Evolutionary conservation across 2,329 filamentous ascomycete genomes (phyloP).

Genomic region (Pseudogymnoascus sp.): DNA sequence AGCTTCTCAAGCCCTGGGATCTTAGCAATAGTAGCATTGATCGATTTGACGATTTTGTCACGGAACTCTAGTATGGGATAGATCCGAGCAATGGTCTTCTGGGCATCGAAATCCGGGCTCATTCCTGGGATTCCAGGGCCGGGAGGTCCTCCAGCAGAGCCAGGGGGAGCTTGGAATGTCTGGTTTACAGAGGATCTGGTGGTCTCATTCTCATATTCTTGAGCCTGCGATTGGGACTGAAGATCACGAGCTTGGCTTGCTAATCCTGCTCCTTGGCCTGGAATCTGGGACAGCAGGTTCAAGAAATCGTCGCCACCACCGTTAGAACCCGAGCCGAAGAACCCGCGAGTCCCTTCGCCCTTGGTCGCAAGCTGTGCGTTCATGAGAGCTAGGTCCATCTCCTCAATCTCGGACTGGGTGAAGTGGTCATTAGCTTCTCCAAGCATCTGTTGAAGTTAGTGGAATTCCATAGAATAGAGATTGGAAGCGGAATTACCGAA

Average conservation of each 20-base stretch:
- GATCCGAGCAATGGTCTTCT: slow-evolving; percentile 71
- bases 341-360: slow-evolving; percentile 30
- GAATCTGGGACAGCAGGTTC: slow-evolving; percentile 67
- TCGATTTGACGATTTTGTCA: slow-evolving; percentile 84
- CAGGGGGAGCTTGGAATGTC: slow-evolving; percentile 36
- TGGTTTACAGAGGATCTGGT: slow-evolving; percentile 42
- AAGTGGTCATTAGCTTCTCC: slow-evolving; percentile 77
- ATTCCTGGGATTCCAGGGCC: slow-evolving; percentile 61
- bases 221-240: slow-evolving; percentile 52
- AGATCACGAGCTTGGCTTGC: slow-evolving; percentile 59
- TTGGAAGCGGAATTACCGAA: slow-evolving; percentile 43
- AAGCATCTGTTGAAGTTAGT: slow-evolving; percentile 25
- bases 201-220: slow-evolving; percentile 50
- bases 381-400: slow-evolving; percentile 67
- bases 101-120: slow-evolving; percentile 67
- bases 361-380: slow-evolving; percentile 50
- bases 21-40: slow-evolving; percentile 80
- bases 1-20: slow-evolving; percentile 83
- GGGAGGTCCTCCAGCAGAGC: slow-evolving; percentile 36
- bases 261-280: slow-evolving; percentile 58
- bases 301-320: slow-evolving; percentile 54
- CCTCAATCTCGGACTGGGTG: slow-evolving; percentile 75
- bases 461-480: neutral
- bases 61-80: slow-evolving; percentile 92
- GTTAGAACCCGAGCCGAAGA: slow-evolving; percentile 28